These are phyloP conservation scores for Colletotrichum falcatum DNA, from an alignment of 2,329 filamentous ascomycete species.

Conservation along the genomic window DNA sequence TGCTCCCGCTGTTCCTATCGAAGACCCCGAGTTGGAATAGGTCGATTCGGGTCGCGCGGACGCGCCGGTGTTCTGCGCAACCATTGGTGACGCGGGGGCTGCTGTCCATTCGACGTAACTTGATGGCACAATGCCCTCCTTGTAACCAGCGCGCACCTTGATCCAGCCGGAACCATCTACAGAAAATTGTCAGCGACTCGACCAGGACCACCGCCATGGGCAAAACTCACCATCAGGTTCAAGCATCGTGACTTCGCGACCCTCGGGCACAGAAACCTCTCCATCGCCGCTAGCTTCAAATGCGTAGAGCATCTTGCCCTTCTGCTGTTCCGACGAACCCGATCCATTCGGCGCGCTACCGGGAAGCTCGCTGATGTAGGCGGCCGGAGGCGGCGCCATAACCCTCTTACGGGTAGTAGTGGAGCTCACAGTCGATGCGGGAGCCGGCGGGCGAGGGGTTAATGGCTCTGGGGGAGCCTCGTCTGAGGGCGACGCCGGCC, in stretches of 20 bases:
- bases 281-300: slow-evolving; percentile 86
- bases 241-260: slow-evolving; percentile 79
- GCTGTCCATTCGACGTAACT: slow-evolving; percentile 78
- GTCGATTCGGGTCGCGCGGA: slow-evolving; percentile 76
- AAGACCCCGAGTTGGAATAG: slow-evolving; percentile 82
- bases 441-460: slow-evolving; percentile 44
- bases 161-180: slow-evolving; percentile 93
- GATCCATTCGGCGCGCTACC: slow-evolving; percentile 61
- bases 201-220: not conserved
- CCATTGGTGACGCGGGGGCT: slow-evolving; percentile 58
- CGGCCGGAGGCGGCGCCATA: slow-evolving; percentile 86
- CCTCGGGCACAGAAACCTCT: slow-evolving; percentile 84
- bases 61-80: slow-evolving; percentile 58
- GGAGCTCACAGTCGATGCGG: slow-evolving; percentile 44
- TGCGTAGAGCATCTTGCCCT: slow-evolving; percentile 88
- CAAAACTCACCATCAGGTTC: slow-evolving; percentile 84
- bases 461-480: slow-evolving; percentile 58
- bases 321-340: slow-evolving; percentile 65
- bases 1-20: slow-evolving; percentile 60
- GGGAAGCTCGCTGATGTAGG: slow-evolving; percentile 79
- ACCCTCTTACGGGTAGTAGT: slow-evolving; percentile 70
- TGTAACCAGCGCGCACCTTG: slow-evolving; percentile 79
- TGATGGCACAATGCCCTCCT: slow-evolving; percentile 88
- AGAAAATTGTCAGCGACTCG: slow-evolving; percentile 4
- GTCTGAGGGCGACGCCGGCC: slow-evolving; percentile 62